These are phyloP conservation scores for Boletus sensibilis DNA, from an alignment of 768 basidiomycete species.

Conservation along the genomic window DNA sequence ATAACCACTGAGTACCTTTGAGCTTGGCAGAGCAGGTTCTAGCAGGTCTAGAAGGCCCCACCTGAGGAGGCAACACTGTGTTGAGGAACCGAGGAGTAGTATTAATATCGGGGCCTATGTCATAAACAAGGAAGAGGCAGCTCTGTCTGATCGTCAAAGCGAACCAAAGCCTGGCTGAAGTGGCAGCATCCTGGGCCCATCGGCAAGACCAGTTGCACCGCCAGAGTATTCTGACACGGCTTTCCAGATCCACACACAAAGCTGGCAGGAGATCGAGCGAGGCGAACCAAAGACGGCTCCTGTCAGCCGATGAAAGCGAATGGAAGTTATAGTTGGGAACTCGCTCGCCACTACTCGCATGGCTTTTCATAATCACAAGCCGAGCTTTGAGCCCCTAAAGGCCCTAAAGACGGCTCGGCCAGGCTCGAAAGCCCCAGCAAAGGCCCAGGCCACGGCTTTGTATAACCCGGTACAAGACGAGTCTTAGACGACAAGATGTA, in stretches of 20 bases:
- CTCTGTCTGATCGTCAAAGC: constrained; percentile 64
- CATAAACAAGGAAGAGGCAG: constrained; percentile 66
- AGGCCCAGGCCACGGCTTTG: neutral
- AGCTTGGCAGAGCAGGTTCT: constrained; percentile 56
- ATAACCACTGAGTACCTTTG: constrained; percentile 68
- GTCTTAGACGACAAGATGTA: too few species aligned
- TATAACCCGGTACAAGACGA: neutral
- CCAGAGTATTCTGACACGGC: constrained; percentile 50
- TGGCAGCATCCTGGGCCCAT: constrained; percentile 49
- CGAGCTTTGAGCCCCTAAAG: neutral
- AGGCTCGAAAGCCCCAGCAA: neutral
- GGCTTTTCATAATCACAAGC: neutral
- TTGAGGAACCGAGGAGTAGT: constrained; percentile 46
- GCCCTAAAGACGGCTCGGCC: neutral
- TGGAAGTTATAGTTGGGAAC: constrained; percentile 57
- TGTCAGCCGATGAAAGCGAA: constrained; percentile 64
- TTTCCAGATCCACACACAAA: constrained; percentile 64
- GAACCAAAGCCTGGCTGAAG: constrained; percentile 66
- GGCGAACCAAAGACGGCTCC: constrained; percentile 73
- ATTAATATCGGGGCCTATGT: constrained; percentile 71
- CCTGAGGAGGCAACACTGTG: constrained; percentile 39
- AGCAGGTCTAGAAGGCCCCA: constrained; percentile 43
- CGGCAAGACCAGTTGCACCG: constrained; percentile 43
- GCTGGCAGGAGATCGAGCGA: constrained; percentile 63
- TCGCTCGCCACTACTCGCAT: too few species aligned